Base-by-base conservation (phyloP, 495 filamentous ascomycete species). In the Letharia lupina region DNA sequence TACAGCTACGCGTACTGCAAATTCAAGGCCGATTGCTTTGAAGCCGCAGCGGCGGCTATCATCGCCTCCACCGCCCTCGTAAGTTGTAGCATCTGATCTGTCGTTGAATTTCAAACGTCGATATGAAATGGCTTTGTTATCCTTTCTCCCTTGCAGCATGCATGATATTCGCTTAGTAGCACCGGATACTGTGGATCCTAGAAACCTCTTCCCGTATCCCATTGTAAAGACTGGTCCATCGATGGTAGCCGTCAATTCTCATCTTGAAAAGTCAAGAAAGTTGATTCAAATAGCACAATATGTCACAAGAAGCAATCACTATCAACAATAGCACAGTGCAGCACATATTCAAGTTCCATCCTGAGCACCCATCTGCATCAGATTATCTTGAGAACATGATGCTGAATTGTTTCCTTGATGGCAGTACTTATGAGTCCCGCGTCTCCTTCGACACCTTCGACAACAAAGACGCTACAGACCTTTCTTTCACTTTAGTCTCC, bases 391-490 rank as follows among this genome's bases (percentile, higher is more conserved):
- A 63, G 44, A n/a, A 23, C 3, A 63, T 4, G 44, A n/a, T 37
- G 40, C 37, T 47, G 56, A 48, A 66, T 40, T 35, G 42, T n/a
- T 35, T 20, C 35, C 8, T n/a, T 61, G 45, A 60, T 54, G 23
- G 31, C 56, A 82, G 81, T 41, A 81, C 76, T 16, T 84, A 81
- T 65, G 77, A 81, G 54, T 73, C 78, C 37, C 79, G 81, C 71
- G 93, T 98, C 64, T 93, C 89, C 28, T 98, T 98, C 74, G 90
- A 98, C 77, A 97, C 93, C 20, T 91, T 97, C 68, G 88, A 92
- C 66, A 91, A 91, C 69, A 88, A 87, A 67, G 89, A 94, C 73
- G 87, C 91, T 8, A 82, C 82, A 13, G 85, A 90, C 65, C 87
- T 91, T 70, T 90, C 91, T 31, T 86, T 96, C 64, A 95, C 91